Evolutionary conservation across 768 basidiomycete genomes (phyloP).

Genomic region (Tulasnella sp.): DNA sequence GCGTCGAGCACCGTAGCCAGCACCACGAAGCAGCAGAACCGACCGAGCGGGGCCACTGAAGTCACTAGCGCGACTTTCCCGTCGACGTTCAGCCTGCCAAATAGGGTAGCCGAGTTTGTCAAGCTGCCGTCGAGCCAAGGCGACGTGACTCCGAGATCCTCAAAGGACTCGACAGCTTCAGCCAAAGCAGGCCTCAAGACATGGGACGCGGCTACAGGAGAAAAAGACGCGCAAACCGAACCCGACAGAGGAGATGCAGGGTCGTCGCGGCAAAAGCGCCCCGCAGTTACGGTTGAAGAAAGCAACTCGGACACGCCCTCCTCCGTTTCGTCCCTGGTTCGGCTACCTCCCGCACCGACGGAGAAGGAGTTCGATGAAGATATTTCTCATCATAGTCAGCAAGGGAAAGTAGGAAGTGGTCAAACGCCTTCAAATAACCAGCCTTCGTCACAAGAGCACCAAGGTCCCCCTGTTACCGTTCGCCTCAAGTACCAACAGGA

Average conservation of each 20-base stretch:
- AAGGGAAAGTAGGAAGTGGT: background rate
- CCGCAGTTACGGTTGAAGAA: background rate
- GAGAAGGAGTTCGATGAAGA: background rate
- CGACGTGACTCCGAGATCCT: background rate
- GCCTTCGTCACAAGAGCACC: background rate
- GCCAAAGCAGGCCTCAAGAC: background rate
- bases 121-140: background rate
- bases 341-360: slow-evolving; percentile 11
- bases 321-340: slow-evolving; percentile 21
- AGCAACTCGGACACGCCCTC: background rate
- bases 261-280: background rate
- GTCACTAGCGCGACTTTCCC: background rate
- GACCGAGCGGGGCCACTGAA: background rate
- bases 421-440: background rate
- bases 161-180: background rate
- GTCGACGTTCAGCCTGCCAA: background rate
- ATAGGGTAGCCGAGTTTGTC: background rate
- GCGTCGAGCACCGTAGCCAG: background rate
- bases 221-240: background rate
- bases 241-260: background rate
- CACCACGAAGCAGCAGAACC: background rate
- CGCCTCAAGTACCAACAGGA: slow-evolving; percentile 64
- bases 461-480: slow-evolving; percentile 44
- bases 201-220: background rate
- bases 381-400: background rate